Conservation (phyloP, 1,284 basidiomycete genomes). For the Blastosporella zonata region DNA sequence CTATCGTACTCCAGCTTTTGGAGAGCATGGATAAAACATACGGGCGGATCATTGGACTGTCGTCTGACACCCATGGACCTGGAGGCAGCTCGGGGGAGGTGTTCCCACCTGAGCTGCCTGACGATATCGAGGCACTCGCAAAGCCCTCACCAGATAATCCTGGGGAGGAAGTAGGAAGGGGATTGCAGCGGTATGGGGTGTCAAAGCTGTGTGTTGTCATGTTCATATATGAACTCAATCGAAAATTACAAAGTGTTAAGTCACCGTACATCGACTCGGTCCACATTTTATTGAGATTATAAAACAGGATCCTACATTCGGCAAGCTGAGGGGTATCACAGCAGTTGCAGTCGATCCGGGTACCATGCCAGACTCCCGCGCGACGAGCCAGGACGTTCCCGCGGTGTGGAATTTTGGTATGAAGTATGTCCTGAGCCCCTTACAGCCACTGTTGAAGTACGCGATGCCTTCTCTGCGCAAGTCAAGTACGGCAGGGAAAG, state of each 20-base stretch:
- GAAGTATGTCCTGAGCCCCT: conserved; percentile 4
- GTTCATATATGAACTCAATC: conserved; percentile 12
- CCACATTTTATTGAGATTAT: too few species aligned
- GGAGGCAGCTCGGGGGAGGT: conserved; percentile 7
- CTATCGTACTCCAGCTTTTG: conserved; percentile 5
- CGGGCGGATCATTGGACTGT: conserved; percentile 10
- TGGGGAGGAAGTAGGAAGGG: conserved; percentile 7
- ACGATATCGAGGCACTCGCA: conserved; percentile 3
- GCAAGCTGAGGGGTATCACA: conserved; percentile 4
- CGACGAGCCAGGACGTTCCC: conserved; percentile 4
- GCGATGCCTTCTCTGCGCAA: conserved; percentile 1
- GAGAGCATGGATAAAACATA: conserved; percentile 6
- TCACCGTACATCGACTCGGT: too few species aligned
- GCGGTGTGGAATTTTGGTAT: conserved; percentile 2
- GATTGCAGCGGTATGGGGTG: conserved; percentile 10
- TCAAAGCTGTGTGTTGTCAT: conserved; percentile 12
- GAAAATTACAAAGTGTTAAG: conserved; percentile 6
- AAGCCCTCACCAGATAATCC: too few species aligned
- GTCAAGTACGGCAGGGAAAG: conserved; percentile 6
- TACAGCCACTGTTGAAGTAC: conserved; percentile 2
- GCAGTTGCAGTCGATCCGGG: conserved; percentile 9
- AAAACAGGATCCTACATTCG: not conserved
- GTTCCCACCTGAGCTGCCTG: conserved; percentile 8
- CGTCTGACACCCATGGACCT: conserved; percentile 11
- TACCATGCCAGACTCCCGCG: conserved; percentile 7